Conservation (phyloP, 2,329 filamentous ascomycete species). For the Fonsecaea multimorphosa region DNA sequence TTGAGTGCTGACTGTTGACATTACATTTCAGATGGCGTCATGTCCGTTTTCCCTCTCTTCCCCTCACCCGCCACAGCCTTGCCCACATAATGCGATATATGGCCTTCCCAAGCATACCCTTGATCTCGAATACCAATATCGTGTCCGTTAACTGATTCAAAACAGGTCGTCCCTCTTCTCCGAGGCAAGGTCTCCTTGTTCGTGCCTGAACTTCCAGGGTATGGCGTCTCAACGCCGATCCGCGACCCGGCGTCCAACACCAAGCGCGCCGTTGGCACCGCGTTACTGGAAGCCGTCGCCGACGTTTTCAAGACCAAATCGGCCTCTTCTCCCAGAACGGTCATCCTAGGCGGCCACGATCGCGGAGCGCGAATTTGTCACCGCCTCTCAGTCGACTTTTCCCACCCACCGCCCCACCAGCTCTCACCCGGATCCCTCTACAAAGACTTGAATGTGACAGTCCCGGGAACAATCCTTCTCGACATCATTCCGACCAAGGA, state of each 20-base stretch:
- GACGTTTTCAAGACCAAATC: slow-evolving; percentile 42
- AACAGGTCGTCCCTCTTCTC: slow-evolving; percentile 34
- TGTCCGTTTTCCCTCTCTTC: slow-evolving; percentile 18
- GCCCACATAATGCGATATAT: neutral
- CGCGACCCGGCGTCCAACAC: slow-evolving; percentile 38
- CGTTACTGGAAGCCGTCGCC: slow-evolving; percentile 51
- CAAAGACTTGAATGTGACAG: slow-evolving; percentile 42
- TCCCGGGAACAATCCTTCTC: slow-evolving; percentile 51
- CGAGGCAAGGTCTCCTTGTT: slow-evolving; percentile 35
- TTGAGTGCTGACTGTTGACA: neutral
- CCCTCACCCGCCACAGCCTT: neutral
- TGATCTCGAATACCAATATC: neutral
- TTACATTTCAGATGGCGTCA: slow-evolving; percentile 26
- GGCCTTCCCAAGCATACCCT: neutral
- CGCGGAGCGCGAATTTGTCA: slow-evolving; percentile 58
- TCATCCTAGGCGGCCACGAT: slow-evolving; percentile 59
- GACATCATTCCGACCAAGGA: slow-evolving; percentile 58
- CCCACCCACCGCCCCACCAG: slow-evolving; percentile 30
- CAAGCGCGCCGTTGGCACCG: slow-evolving; percentile 51
- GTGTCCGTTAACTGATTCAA: neutral
- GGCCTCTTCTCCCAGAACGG: slow-evolving; percentile 37
- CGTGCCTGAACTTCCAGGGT: slow-evolving; percentile 40
- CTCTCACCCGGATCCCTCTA: slow-evolving; percentile 17
- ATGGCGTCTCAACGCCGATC: slow-evolving; percentile 38
- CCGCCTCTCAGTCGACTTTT: slow-evolving; percentile 54